Evolutionary conservation across 495 filamentous ascomycete species (phyloP).

Genomic region (Podospora anserina): DNA sequence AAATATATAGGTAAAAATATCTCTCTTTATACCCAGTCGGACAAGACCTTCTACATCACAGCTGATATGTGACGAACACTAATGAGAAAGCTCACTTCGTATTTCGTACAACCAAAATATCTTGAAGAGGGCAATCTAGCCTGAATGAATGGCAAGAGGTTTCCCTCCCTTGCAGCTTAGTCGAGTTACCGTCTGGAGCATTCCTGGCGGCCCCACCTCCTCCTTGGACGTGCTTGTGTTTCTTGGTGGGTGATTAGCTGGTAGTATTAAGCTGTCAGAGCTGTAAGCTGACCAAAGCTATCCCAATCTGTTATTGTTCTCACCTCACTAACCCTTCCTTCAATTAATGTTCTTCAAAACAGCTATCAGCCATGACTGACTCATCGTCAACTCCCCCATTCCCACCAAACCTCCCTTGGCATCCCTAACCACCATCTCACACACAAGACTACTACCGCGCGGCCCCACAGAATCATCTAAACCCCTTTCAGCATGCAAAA

Average conservation of each 20-base stretch:
- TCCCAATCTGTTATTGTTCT: background rate
- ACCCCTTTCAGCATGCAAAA: conserved; percentile 48
- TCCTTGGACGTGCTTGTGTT: background rate
- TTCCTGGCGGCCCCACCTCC: no score
- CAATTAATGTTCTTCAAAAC: background rate
- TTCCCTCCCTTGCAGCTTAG: no score
- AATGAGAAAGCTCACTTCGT: no score
- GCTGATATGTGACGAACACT: no score
- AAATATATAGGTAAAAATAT: no score
- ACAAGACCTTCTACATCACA: no score
- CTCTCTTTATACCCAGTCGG: no score
- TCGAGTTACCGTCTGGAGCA: no score
- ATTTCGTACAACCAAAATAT: no score
- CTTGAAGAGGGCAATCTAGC: no score
- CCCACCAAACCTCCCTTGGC: conserved; percentile 12
- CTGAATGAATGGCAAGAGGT: no score
- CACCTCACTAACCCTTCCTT: background rate
- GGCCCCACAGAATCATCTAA: conserved; percentile 41
- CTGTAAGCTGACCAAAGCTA: background rate
- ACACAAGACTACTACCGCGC: conserved; percentile 41
- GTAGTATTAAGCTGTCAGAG: background rate
- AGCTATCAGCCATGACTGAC: background rate
- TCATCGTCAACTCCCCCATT: conserved; percentile 3
- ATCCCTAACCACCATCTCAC: conserved; percentile 13
- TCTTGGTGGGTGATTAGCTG: background rate